phyloP scores from a whole-genome alignment of 129 eudicot genomes.

The Chrysanthemum lavandulifolium region DNA sequence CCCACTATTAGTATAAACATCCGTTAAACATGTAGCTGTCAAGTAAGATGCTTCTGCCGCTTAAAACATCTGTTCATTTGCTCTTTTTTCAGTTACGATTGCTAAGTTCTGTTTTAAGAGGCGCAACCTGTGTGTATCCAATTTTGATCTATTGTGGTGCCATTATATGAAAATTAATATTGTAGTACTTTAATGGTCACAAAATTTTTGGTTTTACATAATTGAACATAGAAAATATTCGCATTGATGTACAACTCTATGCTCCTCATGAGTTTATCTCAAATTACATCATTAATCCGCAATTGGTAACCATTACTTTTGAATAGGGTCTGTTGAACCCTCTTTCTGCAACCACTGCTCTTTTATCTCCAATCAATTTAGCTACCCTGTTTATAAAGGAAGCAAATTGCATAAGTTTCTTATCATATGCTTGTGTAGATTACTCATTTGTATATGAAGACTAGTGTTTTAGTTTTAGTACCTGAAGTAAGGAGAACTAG shows the following conservation, averaged over 20 bases:
- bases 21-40: neutral
- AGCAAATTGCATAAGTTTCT: neutral
- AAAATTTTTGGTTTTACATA: constrained; percentile 18
- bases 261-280: constrained; percentile 17
- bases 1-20: constrained; percentile 14
- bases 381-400: constrained; percentile 66
- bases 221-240: constrained; percentile 9
- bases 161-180: neutral
- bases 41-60: constrained; percentile 6
- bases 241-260: constrained; percentile 25
- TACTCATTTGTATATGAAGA: neutral
- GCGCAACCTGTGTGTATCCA: constrained; percentile 27
- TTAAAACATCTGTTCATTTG: neutral
- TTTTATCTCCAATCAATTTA: constrained; percentile 91
- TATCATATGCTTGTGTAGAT: neutral
- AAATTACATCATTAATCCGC: constrained; percentile 59
- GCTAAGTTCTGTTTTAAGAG: constrained; percentile 1
- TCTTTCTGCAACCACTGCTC: constrained; percentile 96
- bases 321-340: constrained; percentile 92
- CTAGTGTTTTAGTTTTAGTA: constrained; percentile 23
- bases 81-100: constrained; percentile 2
- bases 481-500: constrained; percentile 99
- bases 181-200: constrained; percentile 15
- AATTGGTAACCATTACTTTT: constrained; percentile 76
- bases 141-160: constrained; percentile 26